Conservation (phyloP, 2,329 filamentous ascomycete species). For the Phoma herbarum region DNA sequence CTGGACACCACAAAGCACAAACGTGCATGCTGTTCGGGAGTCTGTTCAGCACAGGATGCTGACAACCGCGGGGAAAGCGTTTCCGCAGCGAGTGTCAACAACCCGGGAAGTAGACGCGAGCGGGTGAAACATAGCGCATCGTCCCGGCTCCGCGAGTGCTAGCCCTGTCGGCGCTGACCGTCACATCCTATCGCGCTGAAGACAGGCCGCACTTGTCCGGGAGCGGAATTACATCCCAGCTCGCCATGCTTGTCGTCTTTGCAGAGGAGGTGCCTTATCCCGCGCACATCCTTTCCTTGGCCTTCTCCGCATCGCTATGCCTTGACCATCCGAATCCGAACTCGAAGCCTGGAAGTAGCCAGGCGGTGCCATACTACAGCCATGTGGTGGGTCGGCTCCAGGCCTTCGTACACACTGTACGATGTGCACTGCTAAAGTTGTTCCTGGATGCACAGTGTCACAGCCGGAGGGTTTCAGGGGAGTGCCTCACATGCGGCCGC, state of each 20-base stretch:
- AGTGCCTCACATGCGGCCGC: slow-evolving; percentile 35
- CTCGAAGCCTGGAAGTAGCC: slow-evolving; percentile 26
- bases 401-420: slow-evolving; percentile 4
- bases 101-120: slow-evolving; percentile 30
- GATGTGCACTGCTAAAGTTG: slow-evolving; percentile 22
- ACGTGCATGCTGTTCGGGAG: slow-evolving; percentile 9
- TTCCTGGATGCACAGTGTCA: slow-evolving; percentile 27
- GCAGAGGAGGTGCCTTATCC: slow-evolving; percentile 24
- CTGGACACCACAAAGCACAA: neutral
- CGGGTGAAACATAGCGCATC: slow-evolving; percentile 48
- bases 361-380: slow-evolving; percentile 19
- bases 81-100: slow-evolving; percentile 19
- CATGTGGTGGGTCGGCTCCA: slow-evolving; percentile 1
- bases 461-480: slow-evolving; percentile 31
- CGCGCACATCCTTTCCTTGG: slow-evolving; percentile 23
- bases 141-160: slow-evolving; percentile 45
- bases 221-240: slow-evolving; percentile 31
- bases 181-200: slow-evolving; percentile 23
- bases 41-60: slow-evolving; percentile 6
- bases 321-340: slow-evolving; percentile 23
- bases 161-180: slow-evolving; percentile 26
- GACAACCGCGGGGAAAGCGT: slow-evolving; percentile 21
- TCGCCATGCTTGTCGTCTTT: slow-evolving; percentile 34
- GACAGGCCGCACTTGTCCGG: slow-evolving; percentile 28
- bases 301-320: slow-evolving; percentile 33